Evolutionary conservation across 73 alveolate species (phyloP).

Genomic region (Halteria grandinella): DNA sequence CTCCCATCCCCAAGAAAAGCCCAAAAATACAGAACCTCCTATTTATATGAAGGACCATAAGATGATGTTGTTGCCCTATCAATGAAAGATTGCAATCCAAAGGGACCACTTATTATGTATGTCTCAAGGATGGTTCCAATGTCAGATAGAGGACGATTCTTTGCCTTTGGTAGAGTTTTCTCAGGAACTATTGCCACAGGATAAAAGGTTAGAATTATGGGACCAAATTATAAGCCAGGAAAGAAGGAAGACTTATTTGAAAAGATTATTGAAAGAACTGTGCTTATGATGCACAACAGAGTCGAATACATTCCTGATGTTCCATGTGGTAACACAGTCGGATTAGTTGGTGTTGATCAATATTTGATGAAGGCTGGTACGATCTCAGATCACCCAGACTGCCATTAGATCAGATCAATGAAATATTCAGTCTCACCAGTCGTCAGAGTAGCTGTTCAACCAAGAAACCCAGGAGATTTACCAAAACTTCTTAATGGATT

Average conservation of each 20-base stretch:
- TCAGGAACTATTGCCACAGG: slow-evolving; percentile 62
- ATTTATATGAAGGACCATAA: slow-evolving; percentile 90
- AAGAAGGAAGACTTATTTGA: slow-evolving; percentile 39
- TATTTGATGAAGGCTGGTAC: slow-evolving; percentile 57
- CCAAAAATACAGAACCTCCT: slow-evolving; percentile 84
- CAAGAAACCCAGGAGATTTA: slow-evolving; percentile 54
- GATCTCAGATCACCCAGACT: slow-evolving; percentile 42
- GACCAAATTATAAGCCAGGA: slow-evolving; percentile 62
- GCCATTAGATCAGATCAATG: slow-evolving; percentile 54
- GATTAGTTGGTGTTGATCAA: slow-evolving; percentile 61
- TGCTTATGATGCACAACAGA: slow-evolving; percentile 62
- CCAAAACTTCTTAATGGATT: slow-evolving; percentile 64
- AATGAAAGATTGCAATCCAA: slow-evolving; percentile 93
- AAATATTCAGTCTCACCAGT: slow-evolving; percentile 63
- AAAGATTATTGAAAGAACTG: slow-evolving; percentile 51
- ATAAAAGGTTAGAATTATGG: slow-evolving; percentile 51
- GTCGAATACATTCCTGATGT: slow-evolving; percentile 52
- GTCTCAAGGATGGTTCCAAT: slow-evolving; percentile 96
- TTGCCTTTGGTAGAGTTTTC: slow-evolving; percentile 71
- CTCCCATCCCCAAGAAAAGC: slow-evolving; percentile 96
- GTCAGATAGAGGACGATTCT: slow-evolving; percentile 89
- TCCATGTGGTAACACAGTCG: slow-evolving; percentile 66
- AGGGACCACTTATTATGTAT: slow-evolving; percentile 97
- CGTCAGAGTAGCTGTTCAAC: slow-evolving; percentile 65
- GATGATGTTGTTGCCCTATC: slow-evolving; percentile 92